Conservation (phyloP, 164 flowering plant genomes). For the Kingdonia uniflora region DNA sequence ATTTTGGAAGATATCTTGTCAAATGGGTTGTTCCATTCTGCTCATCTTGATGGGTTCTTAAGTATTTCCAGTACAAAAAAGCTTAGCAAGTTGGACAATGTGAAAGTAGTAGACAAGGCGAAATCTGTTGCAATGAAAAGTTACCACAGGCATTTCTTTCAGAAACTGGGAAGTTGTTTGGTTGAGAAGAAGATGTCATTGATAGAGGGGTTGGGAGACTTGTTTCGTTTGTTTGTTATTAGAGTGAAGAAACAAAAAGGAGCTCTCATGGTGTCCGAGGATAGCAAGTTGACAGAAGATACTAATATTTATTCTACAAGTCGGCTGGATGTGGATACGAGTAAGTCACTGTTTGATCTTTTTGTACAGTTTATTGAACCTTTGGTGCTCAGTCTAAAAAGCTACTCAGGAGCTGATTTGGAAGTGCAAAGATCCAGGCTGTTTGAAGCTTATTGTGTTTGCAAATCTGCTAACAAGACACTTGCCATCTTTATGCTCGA, state of each 20-base stretch:
- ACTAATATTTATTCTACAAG: constrained; percentile 9
- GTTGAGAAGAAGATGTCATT: constrained; percentile 26
- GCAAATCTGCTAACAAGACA: constrained; percentile 44
- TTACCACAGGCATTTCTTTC: constrained; percentile 74
- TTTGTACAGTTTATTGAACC: constrained; percentile 67
- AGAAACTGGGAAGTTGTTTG: constrained; percentile 38
- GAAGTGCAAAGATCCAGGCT: constrained; percentile 19
- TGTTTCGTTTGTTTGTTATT: constrained; percentile 49
- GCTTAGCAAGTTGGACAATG: constrained; percentile 24
- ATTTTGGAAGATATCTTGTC: constrained; percentile 52
- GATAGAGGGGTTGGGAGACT: constrained; percentile 39
- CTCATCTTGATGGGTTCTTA: constrained; percentile 73
- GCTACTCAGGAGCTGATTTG: constrained; percentile 17
- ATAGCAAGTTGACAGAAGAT: constrained; percentile 13
- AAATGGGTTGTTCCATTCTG: constrained; percentile 64
- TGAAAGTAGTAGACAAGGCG: constrained; percentile 17
- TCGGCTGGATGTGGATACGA: constrained; percentile 34
- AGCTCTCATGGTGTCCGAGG: constrained; percentile 17
- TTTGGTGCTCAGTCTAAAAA: constrained; percentile 32
- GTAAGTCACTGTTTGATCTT: constrained; percentile 57
- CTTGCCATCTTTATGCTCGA: constrained; percentile 41
- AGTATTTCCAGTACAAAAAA: constrained; percentile 30
- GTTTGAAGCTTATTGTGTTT: constrained; percentile 22
- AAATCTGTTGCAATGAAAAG: constrained; percentile 36
- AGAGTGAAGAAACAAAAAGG: constrained; percentile 41